Base-by-base conservation (phyloP, 176 grass and related monocot genomes). In the Hordeum marinum region DNA sequence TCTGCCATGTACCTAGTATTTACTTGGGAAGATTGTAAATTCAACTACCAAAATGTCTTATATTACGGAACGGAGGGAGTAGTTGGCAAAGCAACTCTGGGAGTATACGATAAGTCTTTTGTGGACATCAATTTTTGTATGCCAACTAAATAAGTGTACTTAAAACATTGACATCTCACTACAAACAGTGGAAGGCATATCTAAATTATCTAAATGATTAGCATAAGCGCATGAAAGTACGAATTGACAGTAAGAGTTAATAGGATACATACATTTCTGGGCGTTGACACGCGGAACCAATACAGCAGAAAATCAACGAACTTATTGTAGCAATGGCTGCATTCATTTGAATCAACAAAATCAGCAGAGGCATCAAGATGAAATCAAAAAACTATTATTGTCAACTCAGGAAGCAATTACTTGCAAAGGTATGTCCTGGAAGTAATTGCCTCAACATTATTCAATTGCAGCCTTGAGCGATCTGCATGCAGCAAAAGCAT, bases 241-340 rank as follows among this genome's bases (percentile, higher is more conserved):
- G 12, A 83, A 89, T 43, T 79, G 60, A 37, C 14, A 7, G 57
- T 23, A 23, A 39, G 25, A 60, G 43, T 80, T 29, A 63, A 26
- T 39, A 68, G n/a, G 68, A 72, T 74, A 94, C 87, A 66, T 94
- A 96, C 97, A 89, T 85, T 79, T 84, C 24, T 83, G 79, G 92
- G 88, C 54, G 88, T 68, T 18, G 97, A 88, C 74, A 94, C 54
- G 0, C 90, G 91, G 71, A 88, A 99, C 94, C 97, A 99, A 83
- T 99, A 99, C 64, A 99, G 75, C 65, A 94, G 82, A 83, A 90
- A 92, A 79, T 94, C 90, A 40, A 94, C 58, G 40, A 94, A 94
- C 59, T 94, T 94, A 84, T 80, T 64, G 83, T 91, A 92, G 83
- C 97, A 96, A 80, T 87, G 70, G 79, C 97, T 99, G 93, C 91